A percentile compares a stretch with the other conserved stretches of the same genome.
Conservation (phyloP, 2,329 filamentous ascomycete species). For the Colletotrichum gloeosporioides region DNA sequence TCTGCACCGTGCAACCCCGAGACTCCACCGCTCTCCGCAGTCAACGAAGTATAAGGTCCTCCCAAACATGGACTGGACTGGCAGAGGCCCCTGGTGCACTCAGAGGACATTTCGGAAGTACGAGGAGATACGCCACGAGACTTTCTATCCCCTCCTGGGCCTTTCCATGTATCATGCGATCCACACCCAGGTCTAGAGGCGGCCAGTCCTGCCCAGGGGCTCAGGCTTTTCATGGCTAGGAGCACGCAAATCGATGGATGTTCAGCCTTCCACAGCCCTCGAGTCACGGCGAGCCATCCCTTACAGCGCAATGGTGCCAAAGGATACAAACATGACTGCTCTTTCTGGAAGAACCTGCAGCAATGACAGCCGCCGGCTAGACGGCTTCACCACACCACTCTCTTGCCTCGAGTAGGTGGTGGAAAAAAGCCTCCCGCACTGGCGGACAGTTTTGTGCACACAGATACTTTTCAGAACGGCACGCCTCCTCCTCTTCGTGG, state of each 20-base stretch:
- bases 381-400: background rate
- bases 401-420: background rate
- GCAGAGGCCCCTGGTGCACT: background rate
- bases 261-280: background rate
- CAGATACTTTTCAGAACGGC: background rate
- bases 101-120: background rate
- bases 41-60: slow-evolving; percentile 14
- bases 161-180: background rate
- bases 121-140: background rate
- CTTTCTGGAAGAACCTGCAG: background rate
- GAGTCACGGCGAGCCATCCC: background rate
- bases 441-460: background rate
- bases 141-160: background rate
- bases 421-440: background rate
- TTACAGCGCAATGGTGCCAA: background rate
- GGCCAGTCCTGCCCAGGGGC: background rate
- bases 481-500: background rate
- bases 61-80: slow-evolving; percentile 3
- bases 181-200: background rate
- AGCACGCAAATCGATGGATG: background rate
- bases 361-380: background rate
- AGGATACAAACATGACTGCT: background rate
- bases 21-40: slow-evolving; percentile 11
- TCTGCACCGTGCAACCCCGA: slow-evolving; percentile 15
- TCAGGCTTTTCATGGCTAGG: background rate